These are phyloP conservation scores for Cutaneotrichosporon cutaneum DNA, from an alignment of 1,284 basidiomycete genomes.

Conservation along the genomic window DNA sequence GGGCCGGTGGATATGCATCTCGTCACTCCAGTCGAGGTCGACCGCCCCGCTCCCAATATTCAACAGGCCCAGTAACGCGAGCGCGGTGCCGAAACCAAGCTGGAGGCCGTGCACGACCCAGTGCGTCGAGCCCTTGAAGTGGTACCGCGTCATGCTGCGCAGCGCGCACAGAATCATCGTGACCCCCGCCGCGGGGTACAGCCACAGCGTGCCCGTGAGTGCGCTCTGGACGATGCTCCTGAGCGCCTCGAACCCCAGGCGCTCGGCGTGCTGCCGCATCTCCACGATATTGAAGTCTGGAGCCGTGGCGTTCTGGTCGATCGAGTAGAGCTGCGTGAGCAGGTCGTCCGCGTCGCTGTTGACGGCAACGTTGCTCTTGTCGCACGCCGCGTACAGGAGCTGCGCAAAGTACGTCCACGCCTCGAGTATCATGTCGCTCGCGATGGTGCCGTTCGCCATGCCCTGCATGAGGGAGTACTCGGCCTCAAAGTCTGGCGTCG, in stretches of 20 bases:
- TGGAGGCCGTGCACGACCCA: constrained; percentile 25
- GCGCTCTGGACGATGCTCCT: not conserved
- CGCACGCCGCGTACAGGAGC: not conserved
- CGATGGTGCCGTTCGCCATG: not conserved
- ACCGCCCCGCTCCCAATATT: constrained; percentile 5
- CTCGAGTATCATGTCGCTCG: not conserved
- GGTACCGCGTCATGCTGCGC: constrained; percentile 33
- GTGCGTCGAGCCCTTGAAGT: constrained; percentile 12
- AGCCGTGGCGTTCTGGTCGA: not conserved
- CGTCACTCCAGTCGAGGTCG: not conserved
- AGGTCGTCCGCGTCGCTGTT: not conserved
- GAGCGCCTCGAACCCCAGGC: not conserved
- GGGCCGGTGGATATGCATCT: not conserved
- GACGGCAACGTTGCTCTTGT: not conserved
- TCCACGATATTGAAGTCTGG: not conserved
- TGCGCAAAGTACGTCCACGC: not conserved
- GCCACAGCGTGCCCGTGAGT: not conserved
- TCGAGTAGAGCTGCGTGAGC: not conserved
- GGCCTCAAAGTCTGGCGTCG: not conserved
- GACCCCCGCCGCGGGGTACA: constrained; percentile 13
- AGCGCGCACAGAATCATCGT: constrained; percentile 28
- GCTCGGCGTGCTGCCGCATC: not conserved
- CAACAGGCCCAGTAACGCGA: constrained; percentile 29
- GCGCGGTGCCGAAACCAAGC: constrained; percentile 20
- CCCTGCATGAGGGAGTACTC: not conserved